These are phyloP conservation scores for Hibiscus trionum DNA, from an alignment of 345 rosid species.

Conservation along the genomic window DNA sequence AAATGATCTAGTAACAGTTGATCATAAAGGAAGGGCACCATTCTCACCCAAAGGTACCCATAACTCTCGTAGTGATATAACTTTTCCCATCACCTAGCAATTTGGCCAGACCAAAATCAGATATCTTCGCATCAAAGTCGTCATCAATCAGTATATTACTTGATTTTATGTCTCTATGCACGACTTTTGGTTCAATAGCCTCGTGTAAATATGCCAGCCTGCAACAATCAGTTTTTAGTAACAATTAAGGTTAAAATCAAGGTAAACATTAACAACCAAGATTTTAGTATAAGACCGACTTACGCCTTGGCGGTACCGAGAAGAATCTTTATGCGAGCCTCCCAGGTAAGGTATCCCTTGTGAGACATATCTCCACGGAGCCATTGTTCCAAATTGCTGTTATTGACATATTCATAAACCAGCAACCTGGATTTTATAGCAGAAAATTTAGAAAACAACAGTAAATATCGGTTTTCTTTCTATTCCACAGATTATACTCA, in stretches of 20 bases:
- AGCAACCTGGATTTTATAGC: constrained; percentile 39
- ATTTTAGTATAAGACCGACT: constrained; percentile 14
- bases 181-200: constrained; percentile 98
- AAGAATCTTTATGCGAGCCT: constrained; percentile 76
- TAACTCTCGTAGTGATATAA: constrained; percentile 84
- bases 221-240: constrained; percentile 15
- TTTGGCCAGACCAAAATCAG: constrained; percentile 95
- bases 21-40: constrained; percentile 5
- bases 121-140: constrained; percentile 76
- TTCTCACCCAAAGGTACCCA: constrained; percentile 98
- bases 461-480: not conserved
- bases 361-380: constrained; percentile 75
- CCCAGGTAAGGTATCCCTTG: constrained; percentile 81
- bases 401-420: constrained; percentile 83
- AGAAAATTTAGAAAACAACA: not conserved
- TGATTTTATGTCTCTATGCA: constrained; percentile 94
- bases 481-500: not conserved
- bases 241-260: constrained; percentile 8
- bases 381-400: constrained; percentile 95
- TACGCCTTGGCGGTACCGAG: constrained; percentile 96
- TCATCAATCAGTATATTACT: constrained; percentile 88
- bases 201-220: constrained; percentile 90
- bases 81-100: constrained; percentile 84
- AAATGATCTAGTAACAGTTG: not conserved
- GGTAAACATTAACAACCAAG: not conserved